Percentiles rank a stretch among this genome's conserved stretches.
These are phyloP conservation scores for Lasiodiplodia sp. DNA, from an alignment of 2,329 filamentous ascomycete species.

Conservation along the genomic window DNA sequence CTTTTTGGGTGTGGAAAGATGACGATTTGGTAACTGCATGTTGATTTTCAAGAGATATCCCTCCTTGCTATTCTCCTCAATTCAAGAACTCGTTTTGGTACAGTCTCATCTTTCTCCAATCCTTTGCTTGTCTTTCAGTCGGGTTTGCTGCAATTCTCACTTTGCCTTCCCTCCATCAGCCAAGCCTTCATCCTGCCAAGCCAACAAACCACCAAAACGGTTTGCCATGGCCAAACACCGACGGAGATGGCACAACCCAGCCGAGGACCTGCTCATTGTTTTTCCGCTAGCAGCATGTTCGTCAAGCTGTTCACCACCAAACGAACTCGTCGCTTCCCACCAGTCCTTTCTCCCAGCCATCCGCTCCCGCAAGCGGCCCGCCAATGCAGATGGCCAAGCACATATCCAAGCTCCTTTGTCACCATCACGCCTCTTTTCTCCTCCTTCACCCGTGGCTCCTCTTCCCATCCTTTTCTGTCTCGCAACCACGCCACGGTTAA, in stretches of 20 bases:
- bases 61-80: background rate
- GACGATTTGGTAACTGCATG: background rate
- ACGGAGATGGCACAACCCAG: background rate
- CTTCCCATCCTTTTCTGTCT: background rate
- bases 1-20: background rate
- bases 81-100: background rate
- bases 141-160: background rate
- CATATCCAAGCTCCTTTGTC: background rate
- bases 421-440: background rate
- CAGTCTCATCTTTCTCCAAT: background rate
- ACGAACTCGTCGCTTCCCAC: background rate
- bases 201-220: background rate
- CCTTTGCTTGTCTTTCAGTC: background rate
- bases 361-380: constrained; percentile 9
- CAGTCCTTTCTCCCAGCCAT: background rate
- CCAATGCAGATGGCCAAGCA: constrained; percentile 13
- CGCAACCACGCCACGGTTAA: background rate
- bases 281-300: background rate
- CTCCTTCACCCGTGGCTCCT: background rate
- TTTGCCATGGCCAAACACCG: background rate
- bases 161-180: no score
- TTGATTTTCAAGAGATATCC: constrained; percentile 8
- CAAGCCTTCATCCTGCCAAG: background rate
- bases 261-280: background rate
- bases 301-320: background rate